Conservation (phyloP, 176 grass and related monocot species). For the Cenchrus americanus region DNA sequence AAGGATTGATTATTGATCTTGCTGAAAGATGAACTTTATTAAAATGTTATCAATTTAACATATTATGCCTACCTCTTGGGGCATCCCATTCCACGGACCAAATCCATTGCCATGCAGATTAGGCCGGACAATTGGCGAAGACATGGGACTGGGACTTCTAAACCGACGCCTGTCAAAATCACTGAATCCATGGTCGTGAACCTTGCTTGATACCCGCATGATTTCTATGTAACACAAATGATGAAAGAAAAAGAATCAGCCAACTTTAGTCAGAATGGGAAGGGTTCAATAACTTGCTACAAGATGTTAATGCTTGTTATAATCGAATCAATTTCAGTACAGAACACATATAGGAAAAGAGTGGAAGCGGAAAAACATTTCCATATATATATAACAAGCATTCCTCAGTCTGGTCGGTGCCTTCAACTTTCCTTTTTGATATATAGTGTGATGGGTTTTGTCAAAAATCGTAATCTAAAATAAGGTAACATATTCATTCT, state of each 20-base stretch:
- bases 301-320: neutral
- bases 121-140: constrained; percentile 62
- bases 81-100: constrained; percentile 61
- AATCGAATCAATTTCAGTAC: neutral
- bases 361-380: neutral
- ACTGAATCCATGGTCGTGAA: constrained; percentile 56
- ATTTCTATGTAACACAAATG: constrained; percentile 50
- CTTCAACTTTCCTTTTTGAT: neutral
- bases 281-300: neutral
- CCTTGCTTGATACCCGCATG: constrained; percentile 70
- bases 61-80: constrained; percentile 53
- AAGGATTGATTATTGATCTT: constrained; percentile 10
- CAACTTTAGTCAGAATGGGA: neutral
- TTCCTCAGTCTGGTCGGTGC: neutral
- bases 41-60: neutral
- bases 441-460: neutral
- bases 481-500: neutral
- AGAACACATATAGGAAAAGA: neutral
- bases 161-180: constrained; percentile 59
- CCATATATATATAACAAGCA: neutral
- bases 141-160: constrained; percentile 77
- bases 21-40: neutral
- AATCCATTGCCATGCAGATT: constrained; percentile 70
- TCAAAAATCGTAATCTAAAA: neutral
- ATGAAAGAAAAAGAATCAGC: neutral